Evolutionary conservation across 2,329 filamentous ascomycete genomes (phyloP), one percentile per base, ranked within the genome.

Genomic region (Metarhizium album): DNA sequence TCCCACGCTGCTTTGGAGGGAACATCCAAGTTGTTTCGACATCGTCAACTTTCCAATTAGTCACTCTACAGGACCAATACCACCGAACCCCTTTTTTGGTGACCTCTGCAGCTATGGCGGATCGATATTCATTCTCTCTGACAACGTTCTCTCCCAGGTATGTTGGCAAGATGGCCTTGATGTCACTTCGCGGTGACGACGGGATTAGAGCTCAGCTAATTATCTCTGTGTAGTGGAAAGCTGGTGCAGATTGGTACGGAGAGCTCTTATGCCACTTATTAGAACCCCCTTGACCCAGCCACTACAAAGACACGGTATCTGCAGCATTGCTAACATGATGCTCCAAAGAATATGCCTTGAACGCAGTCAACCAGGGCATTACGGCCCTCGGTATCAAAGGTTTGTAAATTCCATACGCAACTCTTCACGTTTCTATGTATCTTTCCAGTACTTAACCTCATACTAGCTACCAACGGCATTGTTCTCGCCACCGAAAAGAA

Each of bases 141-240:
- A 98, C 93, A 58, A 98, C 93, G 58, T 98, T 98, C 84, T 97
- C 93, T 66, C 93, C 93, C 70, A 98, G 91, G 93, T 94, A 83
- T 72, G 82, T 66, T 52, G 53, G 33, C 37, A n/a, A 42, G 42
- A 43, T 24, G 9, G 22, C 55, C 48, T 58, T 61, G 56, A 61
- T 53, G 52, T 42, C 45, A 57, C 45, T 51, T 46, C 38, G 35
- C 38, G 42, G 45, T 46, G 46, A 53, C 53, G 49, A 55, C 53
- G 23, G 27, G 52, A 51, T 55, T 52, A 50, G 51, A 54, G 53
- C 59, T 59, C 54, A 58, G 58, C 62, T 64, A 69, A 74, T 80
- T 70, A 82, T 67, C 60, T 53, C 55, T 53, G 55, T 50, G 56
- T 54, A 97, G 93, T 72, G 93, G 93, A 70, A 98, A 98, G 79